These are phyloP conservation scores for Fusarium graminum DNA, from an alignment of 2,329 filamentous ascomycete species.

Conservation along the genomic window DNA sequence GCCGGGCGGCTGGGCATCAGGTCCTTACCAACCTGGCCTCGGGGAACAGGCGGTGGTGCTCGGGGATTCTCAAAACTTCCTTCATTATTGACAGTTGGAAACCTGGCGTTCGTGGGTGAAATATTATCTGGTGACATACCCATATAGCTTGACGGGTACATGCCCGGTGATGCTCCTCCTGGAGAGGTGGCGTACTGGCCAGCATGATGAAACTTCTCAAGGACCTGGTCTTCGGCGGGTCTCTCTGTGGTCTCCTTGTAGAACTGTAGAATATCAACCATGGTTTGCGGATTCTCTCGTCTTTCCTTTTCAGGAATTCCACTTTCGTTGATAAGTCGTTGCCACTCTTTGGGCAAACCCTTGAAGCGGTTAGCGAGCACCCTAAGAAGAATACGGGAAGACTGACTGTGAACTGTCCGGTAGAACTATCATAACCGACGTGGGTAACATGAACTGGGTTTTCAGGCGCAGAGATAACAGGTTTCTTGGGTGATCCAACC, in stretches of 20 bases:
- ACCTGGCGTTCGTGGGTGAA: slow-evolving; percentile 85
- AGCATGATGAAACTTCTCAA: slow-evolving; percentile 96
- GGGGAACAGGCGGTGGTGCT: slow-evolving; percentile 89
- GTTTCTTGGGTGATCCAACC: slow-evolving; percentile 87
- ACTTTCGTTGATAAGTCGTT: slow-evolving; percentile 92
- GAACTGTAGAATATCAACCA: slow-evolving; percentile 95
- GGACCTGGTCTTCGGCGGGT: slow-evolving; percentile 85
- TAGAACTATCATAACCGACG: slow-evolving; percentile 96
- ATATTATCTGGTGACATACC: slow-evolving; percentile 76
- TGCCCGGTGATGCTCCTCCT: slow-evolving; percentile 64
- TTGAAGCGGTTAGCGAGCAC: slow-evolving; percentile 54
- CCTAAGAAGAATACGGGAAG: slow-evolving; percentile 19
- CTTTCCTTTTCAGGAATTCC: slow-evolving; percentile 97
- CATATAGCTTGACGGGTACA: slow-evolving; percentile 68
- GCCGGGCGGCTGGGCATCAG: slow-evolving; percentile 84
- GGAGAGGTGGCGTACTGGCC: slow-evolving; percentile 64
- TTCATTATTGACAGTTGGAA: slow-evolving; percentile 85
- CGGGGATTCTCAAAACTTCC: slow-evolving; percentile 98
- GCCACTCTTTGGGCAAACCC: slow-evolving; percentile 98
- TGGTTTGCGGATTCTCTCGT: slow-evolving; percentile 93
- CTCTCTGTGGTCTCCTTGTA: slow-evolving; percentile 93
- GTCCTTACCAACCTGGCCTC: slow-evolving; percentile 64
- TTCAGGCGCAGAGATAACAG: slow-evolving; percentile 96
- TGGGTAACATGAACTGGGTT: slow-evolving; percentile 98
- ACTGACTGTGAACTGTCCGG: slow-evolving; percentile 94